phyloP scores from a whole-genome alignment of 2,329 filamentous ascomycete species.

The Chaetomium globosum region DNA sequence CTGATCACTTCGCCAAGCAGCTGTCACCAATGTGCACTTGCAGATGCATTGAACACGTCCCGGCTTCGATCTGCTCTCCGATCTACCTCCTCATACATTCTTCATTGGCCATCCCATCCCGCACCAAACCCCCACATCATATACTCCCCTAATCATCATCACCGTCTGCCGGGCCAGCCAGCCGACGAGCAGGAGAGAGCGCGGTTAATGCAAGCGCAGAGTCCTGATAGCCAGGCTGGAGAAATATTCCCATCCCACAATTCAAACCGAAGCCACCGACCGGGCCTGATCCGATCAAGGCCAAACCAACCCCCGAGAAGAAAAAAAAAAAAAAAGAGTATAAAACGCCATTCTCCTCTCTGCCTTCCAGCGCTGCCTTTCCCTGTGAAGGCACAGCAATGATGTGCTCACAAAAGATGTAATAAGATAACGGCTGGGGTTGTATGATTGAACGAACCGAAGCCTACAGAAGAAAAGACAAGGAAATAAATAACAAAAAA shows the following conservation, averaged over 20 bases:
- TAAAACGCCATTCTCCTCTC: conserved; percentile 25
- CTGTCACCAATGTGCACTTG: background rate
- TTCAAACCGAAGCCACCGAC: background rate
- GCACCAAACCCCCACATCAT: background rate
- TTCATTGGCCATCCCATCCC: background rate
- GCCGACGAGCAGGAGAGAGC: conserved; percentile 14
- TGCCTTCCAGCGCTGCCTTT: conserved; percentile 1
- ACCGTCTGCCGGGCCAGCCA: conserved; percentile 15
- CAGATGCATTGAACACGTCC: conserved; percentile 7
- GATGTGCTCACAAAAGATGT: background rate
- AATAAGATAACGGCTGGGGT: conserved; percentile 12
- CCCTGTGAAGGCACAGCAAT: background rate
- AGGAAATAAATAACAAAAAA: conserved; percentile 1
- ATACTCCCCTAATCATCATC: background rate
- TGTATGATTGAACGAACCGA: conserved; percentile 2
- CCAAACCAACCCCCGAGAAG: background rate
- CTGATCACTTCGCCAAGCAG: background rate
- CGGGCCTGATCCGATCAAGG: background rate
- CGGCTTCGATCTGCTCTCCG: no score
- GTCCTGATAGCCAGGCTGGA: background rate
- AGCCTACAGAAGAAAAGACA: background rate
- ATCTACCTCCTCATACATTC: background rate
- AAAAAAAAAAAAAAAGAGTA: background rate
- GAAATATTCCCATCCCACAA: background rate
- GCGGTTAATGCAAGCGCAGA: background rate